These are phyloP conservation scores for Platanthera zijinensis DNA, from an alignment of 106 monocot species.

Conservation along the genomic window DNA sequence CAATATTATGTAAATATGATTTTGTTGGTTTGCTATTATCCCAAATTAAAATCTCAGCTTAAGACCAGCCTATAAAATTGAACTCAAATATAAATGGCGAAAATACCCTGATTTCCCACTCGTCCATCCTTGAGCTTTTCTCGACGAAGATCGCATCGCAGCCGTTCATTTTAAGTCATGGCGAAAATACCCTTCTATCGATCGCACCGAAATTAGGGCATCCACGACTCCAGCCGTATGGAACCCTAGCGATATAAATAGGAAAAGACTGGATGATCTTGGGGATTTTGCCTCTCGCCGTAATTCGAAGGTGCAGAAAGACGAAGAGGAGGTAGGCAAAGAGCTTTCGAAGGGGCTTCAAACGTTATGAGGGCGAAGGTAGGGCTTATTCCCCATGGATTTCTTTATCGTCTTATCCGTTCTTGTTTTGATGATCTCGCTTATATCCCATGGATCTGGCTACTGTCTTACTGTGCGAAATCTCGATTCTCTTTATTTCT, in stretches of 20 bases:
- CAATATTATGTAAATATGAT: too few relatives aligned
- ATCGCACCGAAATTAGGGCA: neutral
- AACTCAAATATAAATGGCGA: too few relatives aligned
- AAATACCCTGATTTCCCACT: too few relatives aligned
- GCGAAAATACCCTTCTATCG: neutral
- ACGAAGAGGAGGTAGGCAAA: neutral
- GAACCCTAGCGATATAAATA: neutral
- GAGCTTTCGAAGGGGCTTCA: neutral
- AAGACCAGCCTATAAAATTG: too few relatives aligned
- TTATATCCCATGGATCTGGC: neutral
- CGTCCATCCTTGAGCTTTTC: too few relatives aligned
- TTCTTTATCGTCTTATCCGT: neutral
- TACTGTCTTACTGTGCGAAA: neutral
- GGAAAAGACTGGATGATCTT: neutral
- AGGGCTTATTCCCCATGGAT: neutral
- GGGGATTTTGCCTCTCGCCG: neutral
- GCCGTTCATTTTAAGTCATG: neutral
- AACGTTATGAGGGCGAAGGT: conserved; percentile 4
- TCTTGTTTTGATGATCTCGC: too few relatives aligned
- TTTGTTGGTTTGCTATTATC: too few relatives aligned
- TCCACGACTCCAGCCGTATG: neutral
- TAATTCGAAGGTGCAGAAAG: neutral
- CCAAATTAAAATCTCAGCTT: too few relatives aligned
- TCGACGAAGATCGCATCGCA: too few relatives aligned
- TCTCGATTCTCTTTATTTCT: neutral